Conservation (phyloP, 192 early-diverging fungal genomes). For the Entomortierella lignicola region DNA sequence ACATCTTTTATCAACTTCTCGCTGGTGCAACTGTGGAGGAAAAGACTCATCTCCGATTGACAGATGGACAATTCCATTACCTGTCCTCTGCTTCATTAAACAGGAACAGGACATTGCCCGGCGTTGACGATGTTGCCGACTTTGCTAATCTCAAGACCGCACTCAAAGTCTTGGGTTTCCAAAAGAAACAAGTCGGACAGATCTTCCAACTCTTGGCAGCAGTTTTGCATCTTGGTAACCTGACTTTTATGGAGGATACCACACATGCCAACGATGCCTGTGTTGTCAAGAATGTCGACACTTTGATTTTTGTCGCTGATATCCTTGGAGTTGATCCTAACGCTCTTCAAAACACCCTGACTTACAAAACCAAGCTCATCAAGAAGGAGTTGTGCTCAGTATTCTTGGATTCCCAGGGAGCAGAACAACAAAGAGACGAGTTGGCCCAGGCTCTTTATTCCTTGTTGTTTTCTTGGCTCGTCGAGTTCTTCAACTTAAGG, state of each 20-base stretch:
- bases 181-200: slow-evolving; percentile 81
- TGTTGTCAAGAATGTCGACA: slow-evolving; percentile 79
- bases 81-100: slow-evolving; percentile 65
- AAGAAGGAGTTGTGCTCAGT: slow-evolving; percentile 86
- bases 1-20: slow-evolving; percentile 95
- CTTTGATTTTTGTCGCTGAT: slow-evolving; percentile 80
- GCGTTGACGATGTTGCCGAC: slow-evolving; percentile 67
- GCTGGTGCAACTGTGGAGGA: slow-evolving; percentile 87
- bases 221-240: slow-evolving; percentile 89
- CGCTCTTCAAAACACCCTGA: slow-evolving; percentile 80
- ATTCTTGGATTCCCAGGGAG: slow-evolving; percentile 80
- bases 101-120: slow-evolving; percentile 60
- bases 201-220: slow-evolving; percentile 88
- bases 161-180: slow-evolving; percentile 88
- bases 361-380: slow-evolving; percentile 84
- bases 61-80: slow-evolving; percentile 71
- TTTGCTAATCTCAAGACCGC: slow-evolving; percentile 79
- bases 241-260: slow-evolving; percentile 78
- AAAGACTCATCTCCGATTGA: slow-evolving; percentile 77
- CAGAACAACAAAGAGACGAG: slow-evolving; percentile 77
- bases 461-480: slow-evolving; percentile 86
- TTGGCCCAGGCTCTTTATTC: slow-evolving; percentile 83
- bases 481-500: slow-evolving; percentile 86
- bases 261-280: slow-evolving; percentile 80
- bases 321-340: slow-evolving; percentile 83